Conservation (phyloP, 768 basidiomycete genomes). For the Thelephora aurantiotincta region DNA sequence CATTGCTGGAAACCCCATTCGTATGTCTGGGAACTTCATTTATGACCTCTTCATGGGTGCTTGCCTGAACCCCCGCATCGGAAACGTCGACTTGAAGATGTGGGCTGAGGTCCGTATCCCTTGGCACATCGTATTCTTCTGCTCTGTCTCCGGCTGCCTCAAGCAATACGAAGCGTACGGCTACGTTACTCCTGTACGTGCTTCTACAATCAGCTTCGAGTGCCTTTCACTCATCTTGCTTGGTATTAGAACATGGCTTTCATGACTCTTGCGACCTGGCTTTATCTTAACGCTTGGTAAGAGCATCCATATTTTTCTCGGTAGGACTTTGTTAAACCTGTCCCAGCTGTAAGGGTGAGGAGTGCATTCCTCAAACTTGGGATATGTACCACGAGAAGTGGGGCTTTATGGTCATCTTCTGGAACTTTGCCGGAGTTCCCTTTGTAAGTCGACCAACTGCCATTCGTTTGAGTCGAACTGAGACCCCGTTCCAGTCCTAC, state of each 20-base stretch:
- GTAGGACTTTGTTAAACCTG: constrained; percentile 3
- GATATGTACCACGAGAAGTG: constrained; percentile 99
- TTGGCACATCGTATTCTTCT: constrained; percentile 92
- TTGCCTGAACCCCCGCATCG: constrained; percentile 83
- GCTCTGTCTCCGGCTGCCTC: constrained; percentile 83
- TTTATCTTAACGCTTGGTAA: constrained; percentile 94
- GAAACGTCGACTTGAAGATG: constrained; percentile 92
- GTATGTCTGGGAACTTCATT: constrained; percentile 90
- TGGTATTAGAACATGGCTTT: constrained; percentile 87
- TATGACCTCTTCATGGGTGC: constrained; percentile 99
- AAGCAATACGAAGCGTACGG: constrained; percentile 93
- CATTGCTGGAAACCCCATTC: constrained; percentile 62
- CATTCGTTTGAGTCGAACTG: constrained; percentile 3
- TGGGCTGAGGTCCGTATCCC: constrained; percentile 96
- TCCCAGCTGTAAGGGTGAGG: constrained; percentile 75
- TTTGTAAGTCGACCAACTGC: constrained; percentile 46
- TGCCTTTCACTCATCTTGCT: neutral
- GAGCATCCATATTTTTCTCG: constrained; percentile 7
- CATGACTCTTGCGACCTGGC: constrained; percentile 88
- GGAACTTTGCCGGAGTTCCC: constrained; percentile 90
- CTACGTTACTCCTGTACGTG: constrained; percentile 79
- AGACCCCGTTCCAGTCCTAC: constrained; percentile 33
- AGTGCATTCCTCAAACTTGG: constrained; percentile 95
- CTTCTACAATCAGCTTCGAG: neutral
- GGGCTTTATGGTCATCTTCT: constrained; percentile 98